Evolutionary conservation across 306 rosid species (phyloP).

Genomic region (Fragaria ananassa): DNA sequence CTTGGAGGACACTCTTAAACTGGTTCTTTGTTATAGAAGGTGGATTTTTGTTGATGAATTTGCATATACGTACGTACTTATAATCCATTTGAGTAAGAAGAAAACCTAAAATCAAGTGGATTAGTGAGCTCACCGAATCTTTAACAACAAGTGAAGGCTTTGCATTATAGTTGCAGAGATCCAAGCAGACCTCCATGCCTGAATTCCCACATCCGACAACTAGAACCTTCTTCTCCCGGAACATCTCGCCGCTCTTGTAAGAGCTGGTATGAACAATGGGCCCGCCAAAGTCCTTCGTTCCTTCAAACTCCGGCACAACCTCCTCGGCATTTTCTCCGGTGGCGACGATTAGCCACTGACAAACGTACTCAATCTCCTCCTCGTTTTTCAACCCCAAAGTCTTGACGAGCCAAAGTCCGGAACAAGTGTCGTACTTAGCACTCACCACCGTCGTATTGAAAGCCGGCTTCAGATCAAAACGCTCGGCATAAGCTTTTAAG

Average conservation of each 20-base stretch:
- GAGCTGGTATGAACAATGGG: conserved; percentile 58
- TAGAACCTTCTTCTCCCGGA: conserved; percentile 67
- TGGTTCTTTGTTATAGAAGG: too few relatives aligned
- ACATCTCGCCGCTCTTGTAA: conserved; percentile 66
- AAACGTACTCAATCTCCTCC: conserved; percentile 41
- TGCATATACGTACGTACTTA: too few relatives aligned
- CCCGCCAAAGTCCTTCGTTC: conserved; percentile 58
- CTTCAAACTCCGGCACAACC: conserved; percentile 60
- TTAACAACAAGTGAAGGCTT: conserved; percentile 73
- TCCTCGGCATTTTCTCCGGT: conserved; percentile 88
- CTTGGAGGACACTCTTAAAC: background rate
- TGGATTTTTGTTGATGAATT: too few relatives aligned
- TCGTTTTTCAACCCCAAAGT: conserved; percentile 19
- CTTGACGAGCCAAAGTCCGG: conserved; percentile 53
- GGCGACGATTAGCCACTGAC: conserved; percentile 74
- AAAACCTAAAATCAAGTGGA: background rate
- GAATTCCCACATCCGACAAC: conserved; percentile 98
- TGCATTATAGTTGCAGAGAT: conserved; percentile 80
- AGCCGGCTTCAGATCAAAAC: conserved; percentile 50
- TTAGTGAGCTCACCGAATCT: conserved; percentile 56
- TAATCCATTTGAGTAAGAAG: background rate
- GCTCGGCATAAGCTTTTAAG: conserved; percentile 48
- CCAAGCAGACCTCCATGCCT: conserved; percentile 93
- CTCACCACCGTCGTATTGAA: conserved; percentile 48
- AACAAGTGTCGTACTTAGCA: conserved; percentile 49